Evolutionary conservation across 2,329 filamentous ascomycete species (phyloP), one percentile per base, ranked within the genome.

Genomic region (Apiospora kogelbergensis): DNA sequence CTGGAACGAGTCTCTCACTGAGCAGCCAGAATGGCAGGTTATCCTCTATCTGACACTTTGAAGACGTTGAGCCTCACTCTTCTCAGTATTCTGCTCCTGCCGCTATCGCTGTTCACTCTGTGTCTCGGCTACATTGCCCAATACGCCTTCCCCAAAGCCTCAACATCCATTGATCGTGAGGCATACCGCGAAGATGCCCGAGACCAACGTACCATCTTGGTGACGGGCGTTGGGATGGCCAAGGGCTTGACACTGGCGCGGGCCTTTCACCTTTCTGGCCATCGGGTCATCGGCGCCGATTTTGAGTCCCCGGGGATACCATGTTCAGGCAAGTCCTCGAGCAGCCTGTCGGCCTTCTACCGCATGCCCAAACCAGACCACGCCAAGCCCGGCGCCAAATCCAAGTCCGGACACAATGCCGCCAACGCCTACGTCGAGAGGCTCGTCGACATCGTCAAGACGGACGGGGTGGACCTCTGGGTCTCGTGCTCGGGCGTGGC

Each of bases 221-320:
- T 95, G 53, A 94, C 92, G 0, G 92, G 92, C 1, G 84, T 94
- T 2, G 88, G 89, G 63, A 94, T 93, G 86, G 84, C 88, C 57
- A 92, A 93, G 76, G 92, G 91, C 4, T 83, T 94, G 3, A 81
- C 83, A 0, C 80, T 95, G 10, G 90, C 91, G 5, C 86, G 92
- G 42, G 78, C 87, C 3, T 91, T 94, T 77, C 84, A 91, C 72
- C 78, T 85, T 30, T 84, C 85, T 1, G 90, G 90, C 2, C 90
- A 94, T 76, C 84, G 84, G n/a, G 91, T 94, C 46, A 85, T 94
- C 48, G 92, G 91, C 5, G 91, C 91, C 13, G 91, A 93, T 74
- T 88, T 90, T 66, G 84, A 88, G 64, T 78, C 82, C 1, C 69
- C 78, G 24, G 77, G 80, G n/a, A 77, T 84, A 41, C 80, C 84